A percentile compares a stretch with the other conserved stretches of the same genome.
Conservation (phyloP, 768 basidiomycete species). For the Dentipellis fragilis region DNA sequence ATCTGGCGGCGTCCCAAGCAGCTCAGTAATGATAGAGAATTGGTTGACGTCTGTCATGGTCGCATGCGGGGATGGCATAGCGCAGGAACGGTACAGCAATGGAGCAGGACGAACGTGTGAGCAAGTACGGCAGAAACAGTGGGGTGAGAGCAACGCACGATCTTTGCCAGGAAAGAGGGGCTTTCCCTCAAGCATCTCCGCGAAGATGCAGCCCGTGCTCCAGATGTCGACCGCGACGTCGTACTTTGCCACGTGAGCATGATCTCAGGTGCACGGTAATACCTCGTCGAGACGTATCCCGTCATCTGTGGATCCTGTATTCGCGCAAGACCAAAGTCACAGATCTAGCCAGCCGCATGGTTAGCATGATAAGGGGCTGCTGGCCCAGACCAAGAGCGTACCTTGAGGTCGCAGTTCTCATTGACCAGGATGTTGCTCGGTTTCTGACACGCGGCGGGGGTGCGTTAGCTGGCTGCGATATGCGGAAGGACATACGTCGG, state of each 20-base stretch:
- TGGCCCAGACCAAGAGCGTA: conserved; percentile 19
- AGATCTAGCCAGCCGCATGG: conserved; percentile 51
- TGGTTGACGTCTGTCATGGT: conserved; percentile 82
- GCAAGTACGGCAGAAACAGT: conserved; percentile 1
- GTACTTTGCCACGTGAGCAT: conserved; percentile 99
- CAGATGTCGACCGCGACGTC: conserved; percentile 99
- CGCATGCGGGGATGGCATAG: conserved; percentile 1
- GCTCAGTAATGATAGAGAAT: conserved; percentile 98
- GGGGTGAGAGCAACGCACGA: conserved; percentile 52
- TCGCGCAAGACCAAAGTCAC: conserved; percentile 96
- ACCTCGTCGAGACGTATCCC: conserved; percentile 96
- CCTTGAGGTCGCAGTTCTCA: conserved; percentile 99
- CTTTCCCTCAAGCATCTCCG: conserved; percentile 98
- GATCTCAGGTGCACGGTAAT: conserved; percentile 98
- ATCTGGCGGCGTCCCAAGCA: conserved; percentile 96
- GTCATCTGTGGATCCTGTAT: conserved; percentile 99
- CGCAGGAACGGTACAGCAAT: neutral
- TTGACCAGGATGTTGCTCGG: conserved; percentile 99
- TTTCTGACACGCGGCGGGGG: conserved; percentile 45
- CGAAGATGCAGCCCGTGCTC: conserved; percentile 99
- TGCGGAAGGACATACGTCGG: neutral
- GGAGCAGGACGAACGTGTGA: neutral
- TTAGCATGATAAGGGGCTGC: neutral
- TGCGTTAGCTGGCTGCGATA: conserved; percentile 1
- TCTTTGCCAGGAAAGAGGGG: conserved; percentile 99